Evolutionary conservation across 257 asterid species (phyloP).

Genomic region (Haberlea rhodopensis): DNA sequence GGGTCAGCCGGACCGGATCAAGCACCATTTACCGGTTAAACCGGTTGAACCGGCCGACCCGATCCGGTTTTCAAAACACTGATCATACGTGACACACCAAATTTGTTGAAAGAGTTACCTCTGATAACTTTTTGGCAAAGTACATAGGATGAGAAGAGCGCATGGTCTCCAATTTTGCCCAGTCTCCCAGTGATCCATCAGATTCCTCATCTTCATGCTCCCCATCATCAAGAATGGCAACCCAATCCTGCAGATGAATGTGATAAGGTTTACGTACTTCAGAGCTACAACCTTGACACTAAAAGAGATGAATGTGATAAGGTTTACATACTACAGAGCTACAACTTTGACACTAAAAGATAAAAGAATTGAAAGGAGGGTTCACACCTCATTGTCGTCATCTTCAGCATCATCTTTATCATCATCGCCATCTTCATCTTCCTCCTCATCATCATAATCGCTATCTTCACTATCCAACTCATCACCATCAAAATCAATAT

Average conservation of each 20-base stretch:
- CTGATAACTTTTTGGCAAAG: constrained; percentile 81
- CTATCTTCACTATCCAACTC: constrained; percentile 70
- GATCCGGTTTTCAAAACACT: no score
- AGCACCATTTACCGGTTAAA: no score
- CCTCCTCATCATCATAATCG: constrained; percentile 68
- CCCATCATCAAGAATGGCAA: constrained; percentile 66
- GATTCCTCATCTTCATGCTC: constrained; percentile 72
- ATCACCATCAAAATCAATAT: constrained; percentile 60
- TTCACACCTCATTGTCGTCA: constrained; percentile 41
- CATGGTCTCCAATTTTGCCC: constrained; percentile 97
- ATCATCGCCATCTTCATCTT: constrained; percentile 50
- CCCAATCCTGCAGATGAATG: constrained; percentile 99
- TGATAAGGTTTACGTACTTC: no score
- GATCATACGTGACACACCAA: no score
- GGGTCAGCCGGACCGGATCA: no score
- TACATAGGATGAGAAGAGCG: constrained; percentile 94
- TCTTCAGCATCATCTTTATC: constrained; percentile 54
- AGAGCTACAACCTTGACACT: no score
- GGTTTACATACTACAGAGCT: constrained; percentile 23
- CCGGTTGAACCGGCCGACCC: no score
- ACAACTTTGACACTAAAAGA: constrained; percentile 17
- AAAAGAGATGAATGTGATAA: constrained; percentile 34
- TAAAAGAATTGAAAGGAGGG: constrained; percentile 18
- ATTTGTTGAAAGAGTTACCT: constrained; percentile 43
- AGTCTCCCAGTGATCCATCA: constrained; percentile 83